Evolutionary conservation across 352 stramenopile genomes (phyloP), one percentile per base, ranked within the genome.

Genomic region (Phytophthora melonis): DNA sequence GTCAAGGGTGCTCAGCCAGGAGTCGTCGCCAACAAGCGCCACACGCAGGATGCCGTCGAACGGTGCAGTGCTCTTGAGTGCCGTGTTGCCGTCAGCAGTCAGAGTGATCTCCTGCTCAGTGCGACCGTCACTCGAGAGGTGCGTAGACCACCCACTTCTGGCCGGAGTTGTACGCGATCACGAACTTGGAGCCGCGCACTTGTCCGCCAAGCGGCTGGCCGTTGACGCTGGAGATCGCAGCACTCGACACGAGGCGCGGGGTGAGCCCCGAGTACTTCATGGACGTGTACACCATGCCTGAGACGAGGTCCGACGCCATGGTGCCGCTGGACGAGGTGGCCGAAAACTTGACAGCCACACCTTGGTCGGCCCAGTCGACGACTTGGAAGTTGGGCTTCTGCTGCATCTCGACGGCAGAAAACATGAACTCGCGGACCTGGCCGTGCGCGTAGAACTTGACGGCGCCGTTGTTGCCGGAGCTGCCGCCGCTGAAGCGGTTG

Each of bases 131-230:
- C 65, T 75, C 18, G 76, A 79, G 6, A 90, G n/a, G 74, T 45
- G 82, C 55, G 66, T 90, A 91, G 10, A 93, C 47, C 0, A 90
- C 74, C 86, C 86, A 93, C 58, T 82, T 87, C 58, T 88, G 75
- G 9, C 82, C 82, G 56, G 70, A 88, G 57, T 83, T 89, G 67
- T 83, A 84, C 59, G 78, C 52, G 49, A 93, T 67, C 54, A 81
- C 66, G 54, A 93, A 87, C 70, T 86, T 89, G 41, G 71, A 80
- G 30, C 70, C 76, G 16, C 43, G 69, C 27, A 87, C 23, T 49
- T 72, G 67, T 34, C 70, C 68, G 34, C 60, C 69, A 19, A 70
- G 53, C 3, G 66, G 27, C 27, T 79, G 65, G 27, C 79, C 82
- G 32, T 93, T 91, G 16, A 93, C 66, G 4, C 47, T 80, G 54